phyloP scores from a whole-genome alignment of 2,329 filamentous ascomycete genomes.

The Cryphonectria carpinicola region DNA sequence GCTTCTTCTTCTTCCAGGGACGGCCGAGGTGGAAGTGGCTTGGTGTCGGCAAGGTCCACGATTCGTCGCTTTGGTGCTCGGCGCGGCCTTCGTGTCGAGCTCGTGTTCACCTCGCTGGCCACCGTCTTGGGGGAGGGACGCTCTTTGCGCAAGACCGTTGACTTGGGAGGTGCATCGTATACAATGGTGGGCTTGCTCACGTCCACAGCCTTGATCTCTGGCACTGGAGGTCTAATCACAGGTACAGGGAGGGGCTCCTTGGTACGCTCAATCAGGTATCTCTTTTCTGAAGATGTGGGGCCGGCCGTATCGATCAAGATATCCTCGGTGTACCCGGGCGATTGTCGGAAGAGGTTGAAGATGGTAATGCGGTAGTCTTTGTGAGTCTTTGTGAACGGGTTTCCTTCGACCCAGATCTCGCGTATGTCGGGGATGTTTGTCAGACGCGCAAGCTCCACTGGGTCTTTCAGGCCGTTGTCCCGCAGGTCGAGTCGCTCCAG shows the following conservation, averaged over 20 bases:
- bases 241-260: constrained; percentile 77
- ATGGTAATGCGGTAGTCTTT: constrained; percentile 84
- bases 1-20: constrained; percentile 33
- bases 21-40: constrained; percentile 41
- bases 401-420: constrained; percentile 90
- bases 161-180: constrained; percentile 54
- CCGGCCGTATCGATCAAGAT: constrained; percentile 84
- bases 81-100: constrained; percentile 60
- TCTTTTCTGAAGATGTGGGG: constrained; percentile 83
- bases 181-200: constrained; percentile 70
- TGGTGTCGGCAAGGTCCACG: constrained; percentile 64
- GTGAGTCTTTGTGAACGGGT: constrained; percentile 89
- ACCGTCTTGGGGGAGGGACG: constrained; percentile 55
- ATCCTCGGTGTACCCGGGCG: constrained; percentile 88
- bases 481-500: constrained; percentile 88
- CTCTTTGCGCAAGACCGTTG: constrained; percentile 62
- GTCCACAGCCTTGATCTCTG: constrained; percentile 65
- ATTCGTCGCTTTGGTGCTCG: constrained; percentile 66
- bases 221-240: constrained; percentile 70
- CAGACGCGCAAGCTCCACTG: constrained; percentile 84
- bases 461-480: constrained; percentile 90
- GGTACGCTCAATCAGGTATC: constrained; percentile 79
- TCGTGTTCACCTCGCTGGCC: constrained; percentile 62
- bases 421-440: constrained; percentile 89
- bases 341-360: constrained; percentile 93